Evolutionary conservation across 371 early-diverging fungal species (phyloP).

Genomic region (Mortierella sp.): DNA sequence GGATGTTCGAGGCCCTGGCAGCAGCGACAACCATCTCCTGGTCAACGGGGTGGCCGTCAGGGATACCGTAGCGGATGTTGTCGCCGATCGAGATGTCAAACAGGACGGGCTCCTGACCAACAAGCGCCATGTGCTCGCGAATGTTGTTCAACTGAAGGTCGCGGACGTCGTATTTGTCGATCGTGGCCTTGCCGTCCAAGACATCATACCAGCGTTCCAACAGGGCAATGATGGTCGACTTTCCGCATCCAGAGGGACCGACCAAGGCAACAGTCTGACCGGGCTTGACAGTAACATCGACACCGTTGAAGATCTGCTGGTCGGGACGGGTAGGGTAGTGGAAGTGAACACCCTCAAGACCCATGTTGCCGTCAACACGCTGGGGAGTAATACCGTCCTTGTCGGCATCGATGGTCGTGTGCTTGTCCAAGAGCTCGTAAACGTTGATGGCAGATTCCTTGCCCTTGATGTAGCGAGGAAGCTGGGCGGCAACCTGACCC

Average conservation of each 20-base stretch:
- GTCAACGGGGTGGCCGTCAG: conserved; percentile 51
- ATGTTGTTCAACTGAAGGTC: conserved; percentile 72
- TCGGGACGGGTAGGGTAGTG: conserved; percentile 83
- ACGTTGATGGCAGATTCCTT: conserved; percentile 83
- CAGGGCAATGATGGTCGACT: conserved; percentile 73
- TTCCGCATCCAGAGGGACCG: conserved; percentile 79
- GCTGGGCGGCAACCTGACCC: conserved; percentile 63
- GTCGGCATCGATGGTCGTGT: conserved; percentile 66
- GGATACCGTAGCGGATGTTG: conserved; percentile 78
- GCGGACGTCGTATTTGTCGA: conserved; percentile 76
- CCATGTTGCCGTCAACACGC: conserved; percentile 59
- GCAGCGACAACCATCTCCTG: conserved; percentile 62
- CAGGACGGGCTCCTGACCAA: conserved; percentile 88
- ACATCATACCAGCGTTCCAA: conserved; percentile 77
- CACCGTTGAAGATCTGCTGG: conserved; percentile 71
- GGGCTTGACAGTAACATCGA: conserved; percentile 71
- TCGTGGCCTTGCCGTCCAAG: conserved; percentile 60
- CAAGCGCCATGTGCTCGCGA: conserved; percentile 73
- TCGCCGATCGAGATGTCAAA: conserved; percentile 82
- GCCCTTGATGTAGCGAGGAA: conserved; percentile 78
- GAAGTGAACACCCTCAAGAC: conserved; percentile 71
- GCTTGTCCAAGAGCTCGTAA: conserved; percentile 70
- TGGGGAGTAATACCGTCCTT: conserved; percentile 53
- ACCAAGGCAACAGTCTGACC: conserved; percentile 80
- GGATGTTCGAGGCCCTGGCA: conserved; percentile 67